Conservation (phyloP, 441 rosid species). For the Populus hybrid region DNA sequence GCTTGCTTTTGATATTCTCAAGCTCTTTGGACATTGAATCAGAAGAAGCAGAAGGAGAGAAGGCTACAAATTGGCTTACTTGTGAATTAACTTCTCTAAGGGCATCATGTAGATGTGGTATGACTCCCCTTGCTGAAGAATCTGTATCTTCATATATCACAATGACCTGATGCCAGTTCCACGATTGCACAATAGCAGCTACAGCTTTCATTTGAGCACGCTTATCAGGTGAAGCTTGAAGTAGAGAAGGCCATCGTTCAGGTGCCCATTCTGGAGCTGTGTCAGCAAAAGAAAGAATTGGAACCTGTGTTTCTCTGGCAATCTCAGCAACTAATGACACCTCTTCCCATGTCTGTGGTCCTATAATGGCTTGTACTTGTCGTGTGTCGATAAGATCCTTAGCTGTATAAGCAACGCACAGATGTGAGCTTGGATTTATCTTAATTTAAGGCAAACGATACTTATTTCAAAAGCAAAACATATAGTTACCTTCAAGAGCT, state of each 20-base stretch:
- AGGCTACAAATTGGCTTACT: constrained; percentile 2
- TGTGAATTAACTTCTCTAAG: constrained; percentile 18
- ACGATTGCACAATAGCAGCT: constrained; percentile 27
- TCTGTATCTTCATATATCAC: constrained; percentile 20
- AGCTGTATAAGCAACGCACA: constrained; percentile 2
- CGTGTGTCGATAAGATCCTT: constrained; percentile 12
- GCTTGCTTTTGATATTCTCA: constrained; percentile 4
- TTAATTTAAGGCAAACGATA: neutral
- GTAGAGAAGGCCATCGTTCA: constrained; percentile 20
- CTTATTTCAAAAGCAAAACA: neutral
- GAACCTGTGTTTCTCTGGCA: constrained; percentile 13
- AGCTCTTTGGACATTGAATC: constrained; percentile 15
- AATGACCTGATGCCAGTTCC: constrained; percentile 23
- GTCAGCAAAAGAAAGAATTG: constrained; percentile 23
- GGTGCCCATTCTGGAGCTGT: constrained; percentile 24
- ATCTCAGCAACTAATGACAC: constrained; percentile 18
- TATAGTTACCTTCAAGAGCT: constrained; percentile 18
- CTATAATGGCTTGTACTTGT: constrained; percentile 25
- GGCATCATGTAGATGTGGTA: constrained; percentile 17
- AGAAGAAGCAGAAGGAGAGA: constrained; percentile 15
- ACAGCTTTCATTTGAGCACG: constrained; percentile 28
- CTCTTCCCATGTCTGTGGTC: constrained; percentile 30
- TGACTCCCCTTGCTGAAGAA: constrained; percentile 6
- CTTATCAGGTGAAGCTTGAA: constrained; percentile 26
- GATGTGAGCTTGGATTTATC: neutral